Evolutionary conservation across 257 asterid species (phyloP).

Genomic region (Apocynum venetum): DNA sequence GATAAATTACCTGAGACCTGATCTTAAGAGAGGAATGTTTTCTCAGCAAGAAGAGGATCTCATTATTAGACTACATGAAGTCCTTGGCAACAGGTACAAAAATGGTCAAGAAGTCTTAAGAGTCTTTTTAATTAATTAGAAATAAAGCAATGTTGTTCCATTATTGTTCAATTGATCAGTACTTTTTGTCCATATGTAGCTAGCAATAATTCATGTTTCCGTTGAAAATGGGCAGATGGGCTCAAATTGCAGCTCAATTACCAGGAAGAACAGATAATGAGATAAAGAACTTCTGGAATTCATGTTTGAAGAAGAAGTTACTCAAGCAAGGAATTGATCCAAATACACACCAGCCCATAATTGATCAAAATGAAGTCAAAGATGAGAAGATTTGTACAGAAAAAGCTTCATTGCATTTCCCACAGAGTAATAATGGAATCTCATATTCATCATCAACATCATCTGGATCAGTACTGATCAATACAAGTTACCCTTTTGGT

Average conservation of each 20-base stretch:
- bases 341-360: slow-evolving; percentile 54
- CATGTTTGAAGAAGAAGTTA: slow-evolving; percentile 70
- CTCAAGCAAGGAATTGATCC: slow-evolving; percentile 83
- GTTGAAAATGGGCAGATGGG: slow-evolving; percentile 55
- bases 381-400: slow-evolving; percentile 25
- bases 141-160: not conserved
- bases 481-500: slow-evolving; percentile 12
- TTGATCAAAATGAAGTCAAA: slow-evolving; percentile 14
- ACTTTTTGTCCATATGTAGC: not conserved
- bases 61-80: slow-evolving; percentile 4
- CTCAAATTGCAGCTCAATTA: slow-evolving; percentile 75
- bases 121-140: not conserved
- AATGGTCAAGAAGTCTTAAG: no score
- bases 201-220: not conserved
- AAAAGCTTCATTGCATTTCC: slow-evolving; percentile 22
- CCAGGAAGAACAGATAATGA: slow-evolving; percentile 95
- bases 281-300: slow-evolving; percentile 84
- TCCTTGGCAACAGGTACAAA: slow-evolving; percentile 2
- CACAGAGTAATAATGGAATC: slow-evolving; percentile 18
- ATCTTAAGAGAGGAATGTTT: slow-evolving; percentile 10
- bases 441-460: slow-evolving; percentile 28
- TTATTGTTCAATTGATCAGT: not conserved
- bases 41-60: slow-evolving; percentile 4
- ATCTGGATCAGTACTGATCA: slow-evolving; percentile 8
- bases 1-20: slow-evolving; percentile 15